Percentiles rank a stretch among this genome's conserved stretches.
phyloP scores from a whole-genome alignment of 352 stramenopile species.

The Phytophthora niederhauseri region DNA sequence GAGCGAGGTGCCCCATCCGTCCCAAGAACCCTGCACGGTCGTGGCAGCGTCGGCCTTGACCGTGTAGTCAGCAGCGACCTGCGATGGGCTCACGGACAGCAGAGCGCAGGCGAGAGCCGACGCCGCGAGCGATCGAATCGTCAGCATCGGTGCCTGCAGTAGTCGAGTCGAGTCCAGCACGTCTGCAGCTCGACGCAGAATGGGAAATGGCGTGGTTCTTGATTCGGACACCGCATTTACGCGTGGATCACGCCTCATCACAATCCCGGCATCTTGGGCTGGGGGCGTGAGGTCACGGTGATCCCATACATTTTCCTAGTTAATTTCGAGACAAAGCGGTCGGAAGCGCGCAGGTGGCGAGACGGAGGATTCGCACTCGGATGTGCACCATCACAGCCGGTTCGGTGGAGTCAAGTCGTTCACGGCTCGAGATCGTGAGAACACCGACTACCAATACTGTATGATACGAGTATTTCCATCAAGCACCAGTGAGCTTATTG shows the following conservation, averaged over 20 bases:
- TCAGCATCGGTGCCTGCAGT: constrained; percentile 13
- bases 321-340: background rate
- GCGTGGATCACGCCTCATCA: background rate
- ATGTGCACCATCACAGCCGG: background rate
- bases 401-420: background rate
- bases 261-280: background rate
- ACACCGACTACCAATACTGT: no score
- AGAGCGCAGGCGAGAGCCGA: constrained; percentile 25
- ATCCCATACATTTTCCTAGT: background rate
- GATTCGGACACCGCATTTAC: constrained; percentile 4
- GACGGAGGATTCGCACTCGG: background rate
- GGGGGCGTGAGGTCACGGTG: background rate
- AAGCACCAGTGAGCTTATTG: no score
- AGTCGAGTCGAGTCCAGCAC: background rate
- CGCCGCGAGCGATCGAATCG: constrained; percentile 26
- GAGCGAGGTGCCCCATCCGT: constrained; percentile 65
- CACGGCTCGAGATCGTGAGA: background rate
- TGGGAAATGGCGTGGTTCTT: constrained; percentile 14
- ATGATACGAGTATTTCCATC: background rate
- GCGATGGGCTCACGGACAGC: constrained; percentile 16
- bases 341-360: background rate
- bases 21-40: constrained; percentile 38
- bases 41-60: constrained; percentile 28
- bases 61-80: constrained; percentile 31
- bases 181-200: constrained; percentile 14